Evolutionary conservation across 805 yeast genomes (phyloP).

Genomic region (Tetrapisispora namnaoensis): DNA sequence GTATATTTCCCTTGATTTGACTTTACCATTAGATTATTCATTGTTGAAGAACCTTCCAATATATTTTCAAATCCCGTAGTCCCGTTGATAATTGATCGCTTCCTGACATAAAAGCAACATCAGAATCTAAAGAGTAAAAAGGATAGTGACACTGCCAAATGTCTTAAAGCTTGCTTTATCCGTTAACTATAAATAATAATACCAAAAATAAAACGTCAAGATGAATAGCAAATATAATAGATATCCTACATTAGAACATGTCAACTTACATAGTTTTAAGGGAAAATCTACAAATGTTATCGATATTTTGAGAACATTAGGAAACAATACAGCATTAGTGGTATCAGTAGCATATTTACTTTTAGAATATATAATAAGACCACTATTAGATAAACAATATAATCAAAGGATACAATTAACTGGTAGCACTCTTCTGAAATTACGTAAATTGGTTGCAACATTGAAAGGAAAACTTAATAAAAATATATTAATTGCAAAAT

Average conservation of each 20-base stretch:
- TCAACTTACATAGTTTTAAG: constrained; percentile 10
- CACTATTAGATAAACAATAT: constrained; percentile 32
- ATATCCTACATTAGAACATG: not conserved
- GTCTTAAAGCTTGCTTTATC: no score
- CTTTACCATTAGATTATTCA: no score
- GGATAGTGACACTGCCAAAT: no score
- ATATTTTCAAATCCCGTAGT: no score
- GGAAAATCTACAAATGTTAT: constrained; percentile 16
- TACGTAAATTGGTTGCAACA: constrained; percentile 22
- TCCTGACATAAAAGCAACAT: no score
- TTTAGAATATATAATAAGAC: constrained; percentile 28
- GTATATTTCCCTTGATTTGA: no score
- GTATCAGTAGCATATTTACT: constrained; percentile 15
- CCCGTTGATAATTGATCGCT: no score
- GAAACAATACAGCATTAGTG: constrained; percentile 24
- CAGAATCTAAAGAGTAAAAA: no score
- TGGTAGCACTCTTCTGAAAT: constrained; percentile 19
- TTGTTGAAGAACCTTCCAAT: no score
- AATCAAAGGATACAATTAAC: constrained; percentile 32
- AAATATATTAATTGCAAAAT: constrained; percentile 33
- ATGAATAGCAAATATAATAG: not conserved
- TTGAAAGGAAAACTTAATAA: constrained; percentile 20
- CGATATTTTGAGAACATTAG: constrained; percentile 16
- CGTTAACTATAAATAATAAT: no score
- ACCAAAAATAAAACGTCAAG: not conserved